Percentiles rank a stretch among this genome's conserved stretches.
Conservation (phyloP, 305 asterid genomes). For the Euphrasia arctica region DNA sequence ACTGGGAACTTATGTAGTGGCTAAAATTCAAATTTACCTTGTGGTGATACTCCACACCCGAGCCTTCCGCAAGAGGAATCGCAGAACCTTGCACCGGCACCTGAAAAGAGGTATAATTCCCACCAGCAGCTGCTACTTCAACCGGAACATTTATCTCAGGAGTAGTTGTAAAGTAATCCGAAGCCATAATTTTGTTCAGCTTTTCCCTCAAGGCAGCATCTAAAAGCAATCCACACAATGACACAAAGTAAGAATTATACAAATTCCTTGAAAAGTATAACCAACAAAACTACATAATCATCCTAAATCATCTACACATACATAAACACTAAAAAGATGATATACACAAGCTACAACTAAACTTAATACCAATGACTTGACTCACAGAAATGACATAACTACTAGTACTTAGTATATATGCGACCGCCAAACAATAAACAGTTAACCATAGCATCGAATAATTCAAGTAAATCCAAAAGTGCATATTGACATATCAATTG, state of each 20-base stretch:
- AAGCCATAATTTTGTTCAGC: slow-evolving; percentile 44
- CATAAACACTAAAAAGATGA: not conserved
- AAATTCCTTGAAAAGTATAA: not conserved
- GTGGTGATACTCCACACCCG: slow-evolving; percentile 38
- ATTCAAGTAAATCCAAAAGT: slow-evolving; percentile 15
- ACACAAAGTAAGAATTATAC: not conserved
- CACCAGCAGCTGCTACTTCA: slow-evolving; percentile 68
- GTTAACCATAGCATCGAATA: slow-evolving; percentile 1
- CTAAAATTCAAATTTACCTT: slow-evolving; percentile 36
- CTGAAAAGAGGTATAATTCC: slow-evolving; percentile 49
- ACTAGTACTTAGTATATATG: not conserved
- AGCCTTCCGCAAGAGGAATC: slow-evolving; percentile 44
- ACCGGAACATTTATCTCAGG: slow-evolving; percentile 53
- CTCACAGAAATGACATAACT: not conserved
- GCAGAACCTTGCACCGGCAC: slow-evolving; percentile 45
- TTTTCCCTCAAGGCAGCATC: slow-evolving; percentile 45
- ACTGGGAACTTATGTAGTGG: not conserved
- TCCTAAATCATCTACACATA: slow-evolving; percentile 16
- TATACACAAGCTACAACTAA: not conserved
- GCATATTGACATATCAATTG: slow-evolving; percentile 9
- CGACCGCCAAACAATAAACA: not conserved
- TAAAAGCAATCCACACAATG: slow-evolving; percentile 14
- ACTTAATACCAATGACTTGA: not conserved
- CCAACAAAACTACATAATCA: slow-evolving; percentile 18
- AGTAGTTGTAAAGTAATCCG: slow-evolving; percentile 44